These are phyloP conservation scores for Nannizziopsis barbatae DNA, from an alignment of 2,329 filamentous ascomycete species.

Conservation along the genomic window DNA sequence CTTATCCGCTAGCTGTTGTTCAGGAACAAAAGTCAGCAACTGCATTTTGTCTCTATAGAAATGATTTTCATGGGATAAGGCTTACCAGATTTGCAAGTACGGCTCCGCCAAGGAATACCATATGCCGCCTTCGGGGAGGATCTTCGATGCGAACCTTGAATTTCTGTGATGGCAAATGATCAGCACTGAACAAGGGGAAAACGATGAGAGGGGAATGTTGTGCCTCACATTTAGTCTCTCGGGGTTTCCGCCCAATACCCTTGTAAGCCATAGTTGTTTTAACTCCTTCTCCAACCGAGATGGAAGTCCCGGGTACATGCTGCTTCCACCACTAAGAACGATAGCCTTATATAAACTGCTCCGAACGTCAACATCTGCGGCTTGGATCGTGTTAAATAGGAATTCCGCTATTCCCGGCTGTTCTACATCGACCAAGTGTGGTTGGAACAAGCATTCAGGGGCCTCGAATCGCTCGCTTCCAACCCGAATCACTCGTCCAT, in stretches of 20 bases:
- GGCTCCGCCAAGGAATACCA: constrained; percentile 97
- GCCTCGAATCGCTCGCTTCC: constrained; percentile 97
- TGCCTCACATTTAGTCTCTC: constrained; percentile 62
- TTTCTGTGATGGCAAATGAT: constrained; percentile 46
- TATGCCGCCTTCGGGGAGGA: constrained; percentile 86
- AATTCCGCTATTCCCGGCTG: constrained; percentile 95
- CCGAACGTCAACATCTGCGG: constrained; percentile 88
- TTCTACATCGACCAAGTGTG: constrained; percentile 93
- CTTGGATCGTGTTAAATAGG: constrained; percentile 96
- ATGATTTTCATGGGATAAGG: constrained; percentile 8
- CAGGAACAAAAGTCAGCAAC: background rate
- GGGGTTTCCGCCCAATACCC: constrained; percentile 79
- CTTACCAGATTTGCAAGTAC: constrained; percentile 84
- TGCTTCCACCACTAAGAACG: constrained; percentile 88
- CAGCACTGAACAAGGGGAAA: background rate
- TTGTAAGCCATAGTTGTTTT: constrained; percentile 95
- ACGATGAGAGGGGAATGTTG: background rate
- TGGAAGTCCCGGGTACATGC: constrained; percentile 96
- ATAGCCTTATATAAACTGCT: constrained; percentile 94
- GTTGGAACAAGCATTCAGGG: constrained; percentile 96
- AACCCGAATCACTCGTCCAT: constrained; percentile 89
- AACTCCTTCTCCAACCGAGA: constrained; percentile 95
- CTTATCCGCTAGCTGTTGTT: constrained; percentile 86
- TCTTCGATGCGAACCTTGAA: constrained; percentile 99
- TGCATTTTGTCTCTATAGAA: background rate